Evolutionary conservation across 192 early-diverging fungal genomes (phyloP), one percentile per base, ranked within the genome.

Genomic region (Chytriomyces confervae): DNA sequence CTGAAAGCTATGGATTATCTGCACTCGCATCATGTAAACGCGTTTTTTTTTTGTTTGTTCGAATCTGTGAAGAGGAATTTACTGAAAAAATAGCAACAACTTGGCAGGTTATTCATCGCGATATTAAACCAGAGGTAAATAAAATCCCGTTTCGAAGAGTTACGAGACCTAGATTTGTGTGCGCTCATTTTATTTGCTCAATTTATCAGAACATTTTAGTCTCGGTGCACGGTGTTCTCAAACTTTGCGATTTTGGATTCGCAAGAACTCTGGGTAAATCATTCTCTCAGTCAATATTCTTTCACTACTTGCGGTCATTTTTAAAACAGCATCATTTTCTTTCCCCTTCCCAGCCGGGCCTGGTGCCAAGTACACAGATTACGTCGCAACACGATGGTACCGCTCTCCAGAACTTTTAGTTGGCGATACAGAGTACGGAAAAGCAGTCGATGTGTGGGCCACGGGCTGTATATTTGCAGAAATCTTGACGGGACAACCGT

Each of bases 191-290:
- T n/a, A 20, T 13, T 5, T 2, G 53, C 13, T 5, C 13, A 57
- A n/a, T 57, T 4, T 57, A n/a, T 13, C 62, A 86, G 81, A 91
- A 91, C 79, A 91, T 91, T 70, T 66, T 91, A 20, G 86, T 91
- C 2, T 88, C 89, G 1, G 63, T 81, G 9, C 82, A 84, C 75
- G 87, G 89, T 47, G 84, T 91, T 10, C 75, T 91, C 3, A 91
- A 91, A 63, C 82, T 91, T 27, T 91, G 89, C 67, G 89, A 91
- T 74, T 91, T 91, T 77, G 89, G 89, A n/a, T 91, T 91, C 80
- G 89, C 89, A 61, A 66, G 89, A 69, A 91, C 89, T 2, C 68
- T 89, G 11, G 87, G 87, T 76, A 18, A 11, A n/a, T 11, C 20
- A 20, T 57, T 11, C 53, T 57, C 20, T 53, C 18, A 57, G 20